Evolutionary conservation across 2,329 filamentous ascomycete species (phyloP).

Genomic region (Fusarium proliferatum): DNA sequence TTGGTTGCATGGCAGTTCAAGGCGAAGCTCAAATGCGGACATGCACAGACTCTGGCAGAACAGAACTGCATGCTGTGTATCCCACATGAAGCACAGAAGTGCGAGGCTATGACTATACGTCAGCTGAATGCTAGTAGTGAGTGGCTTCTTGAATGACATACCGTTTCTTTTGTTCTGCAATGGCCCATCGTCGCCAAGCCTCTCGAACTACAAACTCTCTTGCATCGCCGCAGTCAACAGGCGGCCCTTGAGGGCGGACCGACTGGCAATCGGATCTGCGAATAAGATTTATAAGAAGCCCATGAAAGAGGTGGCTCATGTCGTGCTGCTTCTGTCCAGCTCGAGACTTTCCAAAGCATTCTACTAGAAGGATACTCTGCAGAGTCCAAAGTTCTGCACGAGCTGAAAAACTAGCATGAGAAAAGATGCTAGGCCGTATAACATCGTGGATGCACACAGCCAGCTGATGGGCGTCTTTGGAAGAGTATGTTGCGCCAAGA

Average conservation of each 20-base stretch:
- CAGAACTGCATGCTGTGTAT: slow-evolving; percentile 71
- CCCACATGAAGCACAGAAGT: slow-evolving; percentile 73
- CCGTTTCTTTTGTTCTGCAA: slow-evolving; percentile 13
- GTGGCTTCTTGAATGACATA: neutral
- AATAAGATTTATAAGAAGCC: slow-evolving; percentile 53
- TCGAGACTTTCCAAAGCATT: slow-evolving; percentile 72
- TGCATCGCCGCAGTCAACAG: neutral
- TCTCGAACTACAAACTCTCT: neutral
- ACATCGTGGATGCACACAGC: slow-evolving; percentile 8
- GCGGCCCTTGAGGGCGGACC: neutral
- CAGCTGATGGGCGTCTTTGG: neutral
- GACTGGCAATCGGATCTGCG: slow-evolving; percentile 49
- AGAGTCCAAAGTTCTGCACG: slow-evolving; percentile 71
- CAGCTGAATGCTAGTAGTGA: neutral
- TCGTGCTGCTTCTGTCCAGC: slow-evolving; percentile 73
- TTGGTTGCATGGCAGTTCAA: slow-evolving; percentile 65
- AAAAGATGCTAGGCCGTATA: neutral
- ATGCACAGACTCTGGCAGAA: slow-evolving; percentile 75
- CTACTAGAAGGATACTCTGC: slow-evolving; percentile 70
- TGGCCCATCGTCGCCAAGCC: slow-evolving; percentile 4
- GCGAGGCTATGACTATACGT: slow-evolving; percentile 49
- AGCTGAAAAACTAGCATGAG: slow-evolving; percentile 58
- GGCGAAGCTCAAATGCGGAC: slow-evolving; percentile 71
- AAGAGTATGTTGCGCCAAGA: neutral
- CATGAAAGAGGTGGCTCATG: slow-evolving; percentile 67